These are phyloP conservation scores for Porogramme epimiltina DNA, from an alignment of 1,284 basidiomycete genomes.

Conservation along the genomic window DNA sequence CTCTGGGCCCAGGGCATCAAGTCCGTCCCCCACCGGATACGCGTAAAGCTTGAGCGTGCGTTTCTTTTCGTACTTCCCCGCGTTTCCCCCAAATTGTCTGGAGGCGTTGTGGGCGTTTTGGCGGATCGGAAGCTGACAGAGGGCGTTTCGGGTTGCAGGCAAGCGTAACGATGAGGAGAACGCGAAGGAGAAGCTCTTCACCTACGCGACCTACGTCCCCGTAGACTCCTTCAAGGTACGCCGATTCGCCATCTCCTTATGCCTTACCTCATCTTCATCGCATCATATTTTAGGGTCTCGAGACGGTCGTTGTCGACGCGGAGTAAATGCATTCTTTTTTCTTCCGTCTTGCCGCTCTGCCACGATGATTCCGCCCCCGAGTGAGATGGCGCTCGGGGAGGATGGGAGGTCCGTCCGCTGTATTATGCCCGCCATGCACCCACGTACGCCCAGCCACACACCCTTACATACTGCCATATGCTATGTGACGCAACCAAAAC, in stretches of 20 bases:
- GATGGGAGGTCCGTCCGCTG: constrained; percentile 19
- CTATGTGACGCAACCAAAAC: constrained; percentile 24
- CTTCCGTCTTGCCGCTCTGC: constrained; percentile 4
- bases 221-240: constrained; percentile 85
- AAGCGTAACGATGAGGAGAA: constrained; percentile 95
- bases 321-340: constrained; percentile 45
- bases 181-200: constrained; percentile 97
- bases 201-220: constrained; percentile 83
- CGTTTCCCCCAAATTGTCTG: too few relatives aligned
- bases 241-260: constrained; percentile 3
- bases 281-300: constrained; percentile 64
- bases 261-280: too few relatives aligned
- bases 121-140: background rate
- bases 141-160: constrained; percentile 41
- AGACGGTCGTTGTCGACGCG: constrained; percentile 80
- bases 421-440: constrained; percentile 23
- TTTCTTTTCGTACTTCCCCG: constrained; percentile 27
- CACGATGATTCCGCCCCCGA: constrained; percentile 13
- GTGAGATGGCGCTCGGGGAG: constrained; percentile 11
- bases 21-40: constrained; percentile 86
- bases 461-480: constrained; percentile 21
- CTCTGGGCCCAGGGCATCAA: constrained; percentile 91
- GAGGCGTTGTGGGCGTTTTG: background rate
- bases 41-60: constrained; percentile 92
- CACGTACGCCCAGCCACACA: constrained; percentile 15